Conservation (phyloP, 2,329 filamentous ascomycete genomes). For the Stemphylium beticola region DNA sequence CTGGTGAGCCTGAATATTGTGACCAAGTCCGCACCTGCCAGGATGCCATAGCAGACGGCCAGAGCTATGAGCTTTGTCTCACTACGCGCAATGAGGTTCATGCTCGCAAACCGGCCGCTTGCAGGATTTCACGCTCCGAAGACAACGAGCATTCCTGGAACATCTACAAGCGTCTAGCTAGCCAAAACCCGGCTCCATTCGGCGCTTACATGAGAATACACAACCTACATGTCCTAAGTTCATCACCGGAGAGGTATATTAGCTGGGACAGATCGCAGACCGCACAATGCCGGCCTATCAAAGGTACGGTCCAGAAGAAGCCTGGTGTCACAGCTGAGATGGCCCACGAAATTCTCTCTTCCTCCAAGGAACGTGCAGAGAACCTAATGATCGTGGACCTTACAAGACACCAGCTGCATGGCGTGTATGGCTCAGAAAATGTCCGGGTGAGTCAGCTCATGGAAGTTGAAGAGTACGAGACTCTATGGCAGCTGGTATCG, state of each 20-base stretch:
- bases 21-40: constrained; percentile 72
- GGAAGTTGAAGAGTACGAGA: constrained; percentile 87
- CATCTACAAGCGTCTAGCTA: constrained; percentile 73
- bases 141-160: constrained; percentile 61
- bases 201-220: constrained; percentile 77
- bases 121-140: constrained; percentile 39
- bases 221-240: constrained; percentile 72
- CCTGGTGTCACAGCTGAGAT: constrained; percentile 70
- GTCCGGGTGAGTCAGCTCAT: constrained; percentile 81
- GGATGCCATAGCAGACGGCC: constrained; percentile 73
- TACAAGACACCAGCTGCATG: constrained; percentile 90
- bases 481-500: constrained; percentile 89
- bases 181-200: constrained; percentile 81
- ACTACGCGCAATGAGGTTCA: constrained; percentile 75
- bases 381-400: constrained; percentile 98
- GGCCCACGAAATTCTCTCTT: constrained; percentile 74
- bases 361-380: constrained; percentile 90
- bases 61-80: constrained; percentile 86
- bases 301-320: constrained; percentile 89
- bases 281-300: constrained; percentile 90
- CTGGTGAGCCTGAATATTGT: constrained; percentile 60
- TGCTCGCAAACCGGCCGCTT: constrained; percentile 30
- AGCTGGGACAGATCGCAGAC: constrained; percentile 66
- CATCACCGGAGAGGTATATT: constrained; percentile 89
- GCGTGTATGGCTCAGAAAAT: constrained; percentile 76